Evolutionary conservation across 2,329 filamentous ascomycete genomes (phyloP).

Genomic region (Aureobasidium mangrovei): DNA sequence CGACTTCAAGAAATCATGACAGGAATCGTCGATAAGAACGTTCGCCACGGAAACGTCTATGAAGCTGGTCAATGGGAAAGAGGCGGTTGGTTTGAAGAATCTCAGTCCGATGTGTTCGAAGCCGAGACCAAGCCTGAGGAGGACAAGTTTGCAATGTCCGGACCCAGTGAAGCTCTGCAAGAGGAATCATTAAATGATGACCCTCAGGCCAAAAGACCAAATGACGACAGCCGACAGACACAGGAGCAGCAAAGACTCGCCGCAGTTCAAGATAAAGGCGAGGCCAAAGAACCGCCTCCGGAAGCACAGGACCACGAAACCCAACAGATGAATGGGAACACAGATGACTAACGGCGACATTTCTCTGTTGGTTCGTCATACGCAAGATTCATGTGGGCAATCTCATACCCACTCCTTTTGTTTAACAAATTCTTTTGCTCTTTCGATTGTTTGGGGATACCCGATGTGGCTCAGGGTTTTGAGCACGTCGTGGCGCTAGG

Average conservation of each 20-base stretch:
- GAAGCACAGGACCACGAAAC: neutral
- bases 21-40: conserved; percentile 56
- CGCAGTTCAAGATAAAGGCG: conserved; percentile 18
- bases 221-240: conserved; percentile 24
- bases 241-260: conserved; percentile 26
- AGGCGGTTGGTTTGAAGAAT: conserved; percentile 72
- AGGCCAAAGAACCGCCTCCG: conserved; percentile 3
- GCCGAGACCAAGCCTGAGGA: conserved; percentile 29
- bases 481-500: conserved; percentile 1
- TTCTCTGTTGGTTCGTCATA: neutral
- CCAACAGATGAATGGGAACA: neutral
- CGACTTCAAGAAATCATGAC: conserved; percentile 59
- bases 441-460: neutral
- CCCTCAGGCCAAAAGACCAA: conserved; percentile 22
- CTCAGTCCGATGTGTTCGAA: conserved; percentile 29
- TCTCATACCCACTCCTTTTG: neutral
- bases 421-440: neutral
- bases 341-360: neutral
- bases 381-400: neutral
- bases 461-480: neutral
- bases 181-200: conserved; percentile 26
- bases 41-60: conserved; percentile 58
- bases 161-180: conserved; percentile 23
- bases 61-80: conserved; percentile 65
- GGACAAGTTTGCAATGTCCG: conserved; percentile 17